phyloP scores from a whole-genome alignment of 768 basidiomycete species.

The Suillus clintonianus region DNA sequence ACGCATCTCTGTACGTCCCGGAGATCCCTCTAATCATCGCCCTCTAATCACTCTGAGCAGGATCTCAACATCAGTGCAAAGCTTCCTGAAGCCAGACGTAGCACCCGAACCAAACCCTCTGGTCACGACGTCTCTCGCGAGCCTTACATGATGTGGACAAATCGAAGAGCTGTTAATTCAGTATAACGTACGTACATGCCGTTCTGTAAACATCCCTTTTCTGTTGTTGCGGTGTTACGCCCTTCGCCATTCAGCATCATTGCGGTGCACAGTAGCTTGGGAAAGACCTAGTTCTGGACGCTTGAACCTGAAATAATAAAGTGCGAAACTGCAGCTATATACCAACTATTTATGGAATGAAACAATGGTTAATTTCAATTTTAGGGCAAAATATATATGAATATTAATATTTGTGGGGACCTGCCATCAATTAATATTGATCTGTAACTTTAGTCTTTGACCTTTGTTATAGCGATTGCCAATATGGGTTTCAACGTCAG shows the following conservation, averaged over 20 bases:
- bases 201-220: neutral
- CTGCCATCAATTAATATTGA: no score
- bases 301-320: no score
- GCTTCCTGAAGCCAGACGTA: conserved; percentile 79
- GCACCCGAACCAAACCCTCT: conserved; percentile 63
- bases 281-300: neutral
- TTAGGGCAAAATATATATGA: no score
- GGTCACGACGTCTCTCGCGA: conserved; percentile 71
- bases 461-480: no score
- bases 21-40: conserved; percentile 4
- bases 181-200: conserved; percentile 13
- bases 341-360: no score
- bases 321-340: no score
- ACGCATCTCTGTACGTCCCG: conserved; percentile 64
- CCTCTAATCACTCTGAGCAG: conserved; percentile 37
- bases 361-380: no score
- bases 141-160: conserved; percentile 88
- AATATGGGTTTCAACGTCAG: no score
- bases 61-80: conserved; percentile 70
- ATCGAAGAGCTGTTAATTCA: conserved; percentile 64
- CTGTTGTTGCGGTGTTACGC: conserved; percentile 1
- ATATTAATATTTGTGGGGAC: no score
- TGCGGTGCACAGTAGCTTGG: neutral
- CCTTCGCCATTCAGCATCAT: neutral
- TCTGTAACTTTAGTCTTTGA: no score